These are phyloP conservation scores for Oenanthe sinensis DNA, from an alignment of 129 eudicot genomes.

Conservation along the genomic window DNA sequence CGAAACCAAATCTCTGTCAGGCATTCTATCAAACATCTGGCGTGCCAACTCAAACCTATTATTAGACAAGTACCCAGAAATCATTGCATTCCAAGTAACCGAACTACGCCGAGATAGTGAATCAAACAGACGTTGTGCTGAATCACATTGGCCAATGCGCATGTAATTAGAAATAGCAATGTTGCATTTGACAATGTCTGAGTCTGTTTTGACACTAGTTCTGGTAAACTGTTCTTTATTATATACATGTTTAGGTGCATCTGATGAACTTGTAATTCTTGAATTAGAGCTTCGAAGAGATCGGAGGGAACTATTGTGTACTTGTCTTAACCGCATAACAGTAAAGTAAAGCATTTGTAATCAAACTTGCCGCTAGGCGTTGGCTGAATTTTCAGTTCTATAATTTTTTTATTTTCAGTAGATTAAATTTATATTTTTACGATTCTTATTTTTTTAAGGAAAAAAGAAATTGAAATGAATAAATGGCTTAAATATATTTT, in stretches of 20 bases:
- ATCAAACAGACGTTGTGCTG: conserved; percentile 43
- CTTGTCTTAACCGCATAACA: conserved; percentile 21
- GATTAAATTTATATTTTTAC: too few relatives aligned
- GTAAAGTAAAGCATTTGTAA: background rate
- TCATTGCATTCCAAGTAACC: conserved; percentile 62
- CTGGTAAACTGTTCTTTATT: background rate
- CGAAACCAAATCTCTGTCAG: conserved; percentile 41
- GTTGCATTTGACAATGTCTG: conserved; percentile 48
- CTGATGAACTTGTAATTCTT: background rate
- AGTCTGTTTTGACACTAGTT: conserved; percentile 11
- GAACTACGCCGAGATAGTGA: conserved; percentile 33
- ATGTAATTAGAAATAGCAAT: conserved; percentile 43
- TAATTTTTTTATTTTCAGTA: background rate
- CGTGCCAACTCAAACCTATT: conserved; percentile 32
- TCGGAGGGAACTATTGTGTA: conserved; percentile 19
- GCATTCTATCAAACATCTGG: conserved; percentile 48
- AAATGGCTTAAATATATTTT: too few relatives aligned
- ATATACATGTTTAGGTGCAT: background rate
- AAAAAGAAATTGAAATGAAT: too few relatives aligned
- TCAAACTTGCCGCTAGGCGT: background rate
- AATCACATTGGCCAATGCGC: conserved; percentile 47
- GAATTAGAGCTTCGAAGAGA: background rate
- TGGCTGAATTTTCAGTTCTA: background rate
- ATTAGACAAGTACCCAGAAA: conserved; percentile 53
- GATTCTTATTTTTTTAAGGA: too few relatives aligned